phyloP scores from a whole-genome alignment of 306 rosid species.

The Medicago arabica region DNA sequence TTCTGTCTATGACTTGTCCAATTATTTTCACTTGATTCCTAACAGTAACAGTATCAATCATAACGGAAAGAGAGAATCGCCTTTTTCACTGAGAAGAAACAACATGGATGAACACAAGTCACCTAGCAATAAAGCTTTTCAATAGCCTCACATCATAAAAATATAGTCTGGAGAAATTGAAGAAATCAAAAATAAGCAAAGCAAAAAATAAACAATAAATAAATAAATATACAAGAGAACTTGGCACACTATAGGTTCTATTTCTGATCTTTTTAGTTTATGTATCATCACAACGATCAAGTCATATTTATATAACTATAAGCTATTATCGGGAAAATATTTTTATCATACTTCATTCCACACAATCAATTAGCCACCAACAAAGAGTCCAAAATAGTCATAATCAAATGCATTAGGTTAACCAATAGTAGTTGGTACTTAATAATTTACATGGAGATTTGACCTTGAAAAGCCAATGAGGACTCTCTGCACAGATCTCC shows the following conservation, averaged over 20 bases:
- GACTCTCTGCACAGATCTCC: constrained; percentile 91
- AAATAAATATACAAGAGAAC: too few species aligned
- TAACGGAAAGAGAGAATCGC: too few species aligned
- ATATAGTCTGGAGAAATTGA: too few species aligned
- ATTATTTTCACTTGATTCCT: too few species aligned
- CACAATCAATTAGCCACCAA: constrained; percentile 21
- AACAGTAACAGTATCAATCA: too few species aligned
- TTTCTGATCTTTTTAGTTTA: constrained; percentile 18
- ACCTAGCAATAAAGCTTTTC: too few species aligned
- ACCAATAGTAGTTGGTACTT: background rate
- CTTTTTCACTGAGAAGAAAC: too few species aligned
- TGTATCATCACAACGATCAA: constrained; percentile 28
- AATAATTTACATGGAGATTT: constrained; percentile 38
- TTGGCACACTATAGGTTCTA: background rate
- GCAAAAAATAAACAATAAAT: too few species aligned
- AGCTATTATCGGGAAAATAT: background rate
- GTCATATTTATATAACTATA: constrained; percentile 24
- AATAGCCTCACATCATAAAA: too few species aligned
- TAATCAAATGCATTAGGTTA: background rate
- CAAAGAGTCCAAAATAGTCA: constrained; percentile 37
- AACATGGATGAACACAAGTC: too few species aligned
- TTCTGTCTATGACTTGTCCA: too few species aligned
- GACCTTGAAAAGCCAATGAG: constrained; percentile 91
- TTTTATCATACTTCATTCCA: constrained; percentile 20
- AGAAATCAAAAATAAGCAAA: too few species aligned